phyloP scores from a whole-genome alignment of 805 yeast genomes.

The Maudiozyma bulderi region DNA sequence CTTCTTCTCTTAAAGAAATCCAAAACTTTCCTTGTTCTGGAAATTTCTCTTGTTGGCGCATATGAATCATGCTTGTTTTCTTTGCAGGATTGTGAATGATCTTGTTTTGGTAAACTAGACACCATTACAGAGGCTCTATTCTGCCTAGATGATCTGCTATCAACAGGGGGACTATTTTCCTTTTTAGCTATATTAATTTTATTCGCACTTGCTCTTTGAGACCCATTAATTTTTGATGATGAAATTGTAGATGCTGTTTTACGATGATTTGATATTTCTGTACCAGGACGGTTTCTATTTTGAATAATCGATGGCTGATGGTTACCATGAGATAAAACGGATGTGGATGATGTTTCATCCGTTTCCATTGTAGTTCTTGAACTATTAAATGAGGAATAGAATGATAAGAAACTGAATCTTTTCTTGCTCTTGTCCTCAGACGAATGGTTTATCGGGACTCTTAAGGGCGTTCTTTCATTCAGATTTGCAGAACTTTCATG shows the following conservation, averaged over 20 bases:
- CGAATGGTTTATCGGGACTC: neutral
- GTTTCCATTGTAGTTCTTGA: neutral
- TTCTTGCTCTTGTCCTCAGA: constrained; percentile 4
- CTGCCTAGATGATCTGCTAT: neutral
- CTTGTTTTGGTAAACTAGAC: constrained; percentile 2
- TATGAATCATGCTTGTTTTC: neutral
- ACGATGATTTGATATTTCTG: neutral
- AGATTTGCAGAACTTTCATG: neutral
- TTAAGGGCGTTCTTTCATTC: neutral
- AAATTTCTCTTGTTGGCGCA: constrained; percentile 13
- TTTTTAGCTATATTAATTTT: neutral
- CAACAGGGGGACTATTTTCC: neutral
- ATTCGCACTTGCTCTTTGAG: neutral
- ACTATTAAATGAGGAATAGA: constrained; percentile 5
- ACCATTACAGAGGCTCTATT: constrained; percentile 10
- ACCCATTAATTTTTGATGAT: neutral
- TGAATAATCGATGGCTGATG: neutral
- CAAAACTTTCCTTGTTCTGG: constrained; percentile 70
- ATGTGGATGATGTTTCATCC: neutral
- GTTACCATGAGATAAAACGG: neutral
- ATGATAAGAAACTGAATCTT: constrained; percentile 12
- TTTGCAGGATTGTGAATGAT: neutral
- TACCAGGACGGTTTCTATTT: neutral
- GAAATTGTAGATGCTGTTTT: constrained; percentile 3
- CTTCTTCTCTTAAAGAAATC: constrained; percentile 70